A percentile compares a stretch with the other conserved stretches of the same genome.
phyloP scores from a whole-genome alignment of 805 yeast species.

The Starmerella davenportii region DNA sequence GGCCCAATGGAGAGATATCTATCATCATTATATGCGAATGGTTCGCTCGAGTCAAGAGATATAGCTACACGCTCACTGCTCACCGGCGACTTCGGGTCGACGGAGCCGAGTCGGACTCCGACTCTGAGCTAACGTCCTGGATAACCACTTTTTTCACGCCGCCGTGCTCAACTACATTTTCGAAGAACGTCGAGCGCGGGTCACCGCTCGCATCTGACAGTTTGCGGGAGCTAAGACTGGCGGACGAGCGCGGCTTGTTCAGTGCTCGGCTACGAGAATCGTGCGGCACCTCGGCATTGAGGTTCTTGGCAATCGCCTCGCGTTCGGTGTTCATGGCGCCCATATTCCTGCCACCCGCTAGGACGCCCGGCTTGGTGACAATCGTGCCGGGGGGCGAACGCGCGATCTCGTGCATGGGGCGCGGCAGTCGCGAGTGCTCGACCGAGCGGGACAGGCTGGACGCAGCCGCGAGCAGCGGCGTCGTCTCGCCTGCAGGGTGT shows the following conservation, averaged over 20 bases:
- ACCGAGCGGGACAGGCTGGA: background rate
- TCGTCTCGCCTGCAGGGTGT: background rate
- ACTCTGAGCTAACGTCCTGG: conserved; percentile 6
- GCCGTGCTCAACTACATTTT: conserved; percentile 62
- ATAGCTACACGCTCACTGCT: no score
- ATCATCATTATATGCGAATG: no score
- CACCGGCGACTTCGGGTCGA: background rate
- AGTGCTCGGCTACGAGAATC: background rate
- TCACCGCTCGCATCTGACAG: background rate
- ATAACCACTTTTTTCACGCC: conserved; percentile 78
- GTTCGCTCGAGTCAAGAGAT: no score
- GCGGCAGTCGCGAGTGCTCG: background rate
- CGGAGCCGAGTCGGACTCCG: background rate
- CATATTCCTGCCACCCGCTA: background rate
- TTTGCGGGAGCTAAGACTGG: background rate
- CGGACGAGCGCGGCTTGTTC: background rate
- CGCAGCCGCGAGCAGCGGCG: background rate
- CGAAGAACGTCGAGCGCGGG: conserved; percentile 42
- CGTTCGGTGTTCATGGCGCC: conserved; percentile 11
- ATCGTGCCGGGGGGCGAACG: conserved; percentile 8
- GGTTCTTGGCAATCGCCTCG: conserved; percentile 11
- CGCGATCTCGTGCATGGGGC: conserved; percentile 4
- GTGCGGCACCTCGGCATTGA: conserved; percentile 1
- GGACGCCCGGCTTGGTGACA: conserved; percentile 7
- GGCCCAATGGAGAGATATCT: no score